Evolutionary conservation across 1,139 yeast genomes (phyloP), one percentile per base, ranked within the genome.

Genomic region (Pichia sp.): DNA sequence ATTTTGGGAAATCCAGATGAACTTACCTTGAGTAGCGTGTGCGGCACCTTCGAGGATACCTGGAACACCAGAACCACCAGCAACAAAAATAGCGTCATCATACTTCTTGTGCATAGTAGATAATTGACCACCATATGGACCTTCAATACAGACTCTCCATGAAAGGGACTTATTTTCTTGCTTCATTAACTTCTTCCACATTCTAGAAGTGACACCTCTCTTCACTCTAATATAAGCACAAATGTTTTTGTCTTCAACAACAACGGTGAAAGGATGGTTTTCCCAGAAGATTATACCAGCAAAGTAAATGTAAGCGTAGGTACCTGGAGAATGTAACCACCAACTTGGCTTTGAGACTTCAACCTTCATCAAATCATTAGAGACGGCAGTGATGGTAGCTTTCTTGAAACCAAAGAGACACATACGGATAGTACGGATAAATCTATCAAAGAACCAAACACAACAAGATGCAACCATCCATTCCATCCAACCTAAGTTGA

Each of bases 51-150:
- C 67, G 48, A 65, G 70, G 28, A 51, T 44, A 27, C 85, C 84
- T 4, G 94, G 86, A 52, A 85, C 73, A 53, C 94, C 95, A 48
- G 82, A 79, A 38, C 91, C 91, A 52, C 90, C 86, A 1, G 84
- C 81, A 46, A 85, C 57, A 42, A 85, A 69, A 18, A 83, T 63
- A 4, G 74, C 68, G 44, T 74, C 76, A 45, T 79, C 81, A 59
- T 76, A 84, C 47, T 76, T 64, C 22, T 62, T 61, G 20, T 75
- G 61, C 58, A 30, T 45, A 4, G 38, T n/a, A 0, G 42, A 35
- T 8, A 38, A 32, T 2, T 41, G 31, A 17, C 48, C 53, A 52
- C 88, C 85, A 57, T 83, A 83, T 0, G 89, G 87, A 0, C 89
- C 89, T 56, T 83, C 89, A 12, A 82, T 61, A 6, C 73, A 62